Evolutionary conservation across 2,329 filamentous ascomycete species (phyloP).

Genomic region (Emericellopsis atlantica): DNA sequence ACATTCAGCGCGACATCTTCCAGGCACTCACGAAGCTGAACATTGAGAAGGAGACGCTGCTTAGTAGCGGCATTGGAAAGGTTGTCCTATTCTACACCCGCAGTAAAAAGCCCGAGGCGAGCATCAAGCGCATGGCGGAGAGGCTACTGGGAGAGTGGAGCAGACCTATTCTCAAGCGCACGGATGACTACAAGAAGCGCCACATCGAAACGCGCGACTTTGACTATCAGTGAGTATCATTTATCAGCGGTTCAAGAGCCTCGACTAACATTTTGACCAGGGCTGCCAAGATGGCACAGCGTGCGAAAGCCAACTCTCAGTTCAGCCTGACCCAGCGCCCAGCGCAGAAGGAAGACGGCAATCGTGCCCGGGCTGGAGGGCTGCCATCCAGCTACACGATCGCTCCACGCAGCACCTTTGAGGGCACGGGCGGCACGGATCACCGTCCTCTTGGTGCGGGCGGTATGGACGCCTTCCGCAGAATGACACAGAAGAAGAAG

Average conservation of each 20-base stretch:
- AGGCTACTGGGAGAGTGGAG: slow-evolving; percentile 92
- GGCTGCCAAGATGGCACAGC: slow-evolving; percentile 39
- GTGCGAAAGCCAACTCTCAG: slow-evolving; percentile 32
- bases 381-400: slow-evolving; percentile 46
- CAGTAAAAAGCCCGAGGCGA: slow-evolving; percentile 76
- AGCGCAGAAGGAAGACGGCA: slow-evolving; percentile 39
- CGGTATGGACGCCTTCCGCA: slow-evolving; percentile 52
- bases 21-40: slow-evolving; percentile 66
- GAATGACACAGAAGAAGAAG: slow-evolving; percentile 53
- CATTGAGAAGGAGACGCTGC: slow-evolving; percentile 79
- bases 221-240: slow-evolving; percentile 41
- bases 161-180: slow-evolving; percentile 82
- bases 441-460: slow-evolving; percentile 50
- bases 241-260: too few species aligned
- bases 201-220: slow-evolving; percentile 51
- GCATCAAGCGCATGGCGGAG: slow-evolving; percentile 90
- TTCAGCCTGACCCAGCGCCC: slow-evolving; percentile 38
- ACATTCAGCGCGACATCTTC: slow-evolving; percentile 93
- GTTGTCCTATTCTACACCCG: slow-evolving; percentile 95
- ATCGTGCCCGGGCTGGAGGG: slow-evolving; percentile 42
- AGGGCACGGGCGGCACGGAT: slow-evolving; percentile 34
- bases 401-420: slow-evolving; percentile 49
- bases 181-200: slow-evolving; percentile 87
- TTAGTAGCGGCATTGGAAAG: slow-evolving; percentile 90
- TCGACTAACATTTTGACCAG: slow-evolving; percentile 14